phyloP scores from a whole-genome alignment of 108 stramenopile genomes.

The Aurantiochytrium sp. region DNA sequence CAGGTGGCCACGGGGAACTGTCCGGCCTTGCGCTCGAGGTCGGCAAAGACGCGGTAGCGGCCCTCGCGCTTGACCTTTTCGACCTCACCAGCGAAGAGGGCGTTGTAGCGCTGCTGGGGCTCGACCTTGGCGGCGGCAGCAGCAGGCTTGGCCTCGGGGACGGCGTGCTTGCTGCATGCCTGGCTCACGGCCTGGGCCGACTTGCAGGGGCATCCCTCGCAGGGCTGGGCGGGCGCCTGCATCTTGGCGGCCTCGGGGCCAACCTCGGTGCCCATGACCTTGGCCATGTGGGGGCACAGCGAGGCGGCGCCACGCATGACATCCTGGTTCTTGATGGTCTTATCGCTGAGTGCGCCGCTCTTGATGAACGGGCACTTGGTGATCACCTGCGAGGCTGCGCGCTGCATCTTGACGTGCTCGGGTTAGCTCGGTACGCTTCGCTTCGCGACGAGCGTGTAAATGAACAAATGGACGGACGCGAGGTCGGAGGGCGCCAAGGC shows the following conservation, averaged over 20 bases:
- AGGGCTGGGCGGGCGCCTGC: not conserved
- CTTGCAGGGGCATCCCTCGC: slow-evolving; percentile 14
- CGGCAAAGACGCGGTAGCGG: slow-evolving; percentile 11
- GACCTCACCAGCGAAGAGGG: not conserved
- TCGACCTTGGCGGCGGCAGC: not conserved
- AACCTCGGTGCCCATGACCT: not conserved
- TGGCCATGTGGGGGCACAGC: slow-evolving; percentile 13
- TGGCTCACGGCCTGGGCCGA: not conserved
- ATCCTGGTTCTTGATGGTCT: slow-evolving; percentile 20
- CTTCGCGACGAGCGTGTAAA: too few species aligned
- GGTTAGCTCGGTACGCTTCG: not conserved
- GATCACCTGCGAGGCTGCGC: not conserved
- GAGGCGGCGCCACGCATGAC: not conserved
- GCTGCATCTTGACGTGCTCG: not conserved
- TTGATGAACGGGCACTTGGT: slow-evolving; percentile 16
- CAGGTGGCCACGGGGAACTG: not conserved
- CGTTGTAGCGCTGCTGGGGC: slow-evolving; percentile 4
- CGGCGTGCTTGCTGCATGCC: not conserved
- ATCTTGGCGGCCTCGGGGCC: not conserved
- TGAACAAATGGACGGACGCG: too few species aligned
- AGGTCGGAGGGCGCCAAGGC: too few species aligned
- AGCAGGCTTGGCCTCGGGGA: too few species aligned
- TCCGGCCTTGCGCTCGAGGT: slow-evolving; percentile 11
- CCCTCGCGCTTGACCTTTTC: not conserved
- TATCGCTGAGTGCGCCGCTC: not conserved